Conservation (phyloP, 73 alveolate genomes). For the Tetrahymena elliotti region DNA sequence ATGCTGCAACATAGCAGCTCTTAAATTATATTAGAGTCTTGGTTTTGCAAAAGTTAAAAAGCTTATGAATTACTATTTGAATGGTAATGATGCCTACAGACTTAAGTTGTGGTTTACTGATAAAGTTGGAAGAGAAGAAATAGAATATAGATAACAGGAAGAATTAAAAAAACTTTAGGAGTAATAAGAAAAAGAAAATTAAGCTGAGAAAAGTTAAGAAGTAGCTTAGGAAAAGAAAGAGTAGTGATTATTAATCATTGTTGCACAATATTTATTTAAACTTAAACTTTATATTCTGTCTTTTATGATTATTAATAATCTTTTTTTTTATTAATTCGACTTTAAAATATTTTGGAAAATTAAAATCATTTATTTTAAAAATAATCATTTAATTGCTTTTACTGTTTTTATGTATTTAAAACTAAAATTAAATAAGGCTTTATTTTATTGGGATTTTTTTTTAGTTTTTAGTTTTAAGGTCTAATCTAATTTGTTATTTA, state of each 20-base stretch:
- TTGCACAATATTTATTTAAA: too few relatives aligned
- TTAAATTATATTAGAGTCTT: conserved; percentile 79
- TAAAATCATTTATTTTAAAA: too few relatives aligned
- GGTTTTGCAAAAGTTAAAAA: conserved; percentile 94
- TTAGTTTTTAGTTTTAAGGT: too few relatives aligned
- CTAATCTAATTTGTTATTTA: too few relatives aligned
- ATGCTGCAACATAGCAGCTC: conserved; percentile 80
- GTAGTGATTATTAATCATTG: neutral
- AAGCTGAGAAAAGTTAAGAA: neutral
- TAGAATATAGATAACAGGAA: neutral
- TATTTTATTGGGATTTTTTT: too few relatives aligned
- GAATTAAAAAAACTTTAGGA: neutral
- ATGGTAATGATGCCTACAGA: conserved; percentile 96
- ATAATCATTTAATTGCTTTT: too few relatives aligned
- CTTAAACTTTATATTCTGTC: too few relatives aligned
- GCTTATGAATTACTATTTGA: conserved; percentile 78
- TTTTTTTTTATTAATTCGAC: too few relatives aligned
- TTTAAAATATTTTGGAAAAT: too few relatives aligned
- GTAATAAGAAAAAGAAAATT: neutral
- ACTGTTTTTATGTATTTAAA: too few relatives aligned
- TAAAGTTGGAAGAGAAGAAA: conserved; percentile 3
- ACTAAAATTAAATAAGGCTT: too few relatives aligned
- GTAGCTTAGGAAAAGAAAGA: neutral
- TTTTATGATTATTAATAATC: too few relatives aligned
- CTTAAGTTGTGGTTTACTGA: conserved; percentile 64